phyloP scores from a whole-genome alignment of 257 asterid genomes.

The Solanum appendiculatum region DNA sequence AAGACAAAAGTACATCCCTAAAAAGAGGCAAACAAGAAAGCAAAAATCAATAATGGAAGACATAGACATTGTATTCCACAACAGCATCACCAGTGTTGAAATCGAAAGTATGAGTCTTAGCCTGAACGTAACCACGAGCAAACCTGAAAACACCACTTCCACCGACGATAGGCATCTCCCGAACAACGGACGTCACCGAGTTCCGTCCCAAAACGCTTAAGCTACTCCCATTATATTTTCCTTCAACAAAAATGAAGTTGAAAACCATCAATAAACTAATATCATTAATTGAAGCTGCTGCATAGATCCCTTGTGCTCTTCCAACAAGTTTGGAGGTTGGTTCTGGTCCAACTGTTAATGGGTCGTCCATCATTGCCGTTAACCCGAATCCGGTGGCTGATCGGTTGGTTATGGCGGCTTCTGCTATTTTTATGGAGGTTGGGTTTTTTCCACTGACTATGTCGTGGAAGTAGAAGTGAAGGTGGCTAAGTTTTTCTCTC shows the following conservation, averaged over 20 bases:
- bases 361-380: background rate
- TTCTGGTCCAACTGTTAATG: background rate
- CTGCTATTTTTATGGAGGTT: background rate
- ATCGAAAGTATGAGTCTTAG: background rate
- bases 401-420: background rate
- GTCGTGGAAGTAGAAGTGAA: background rate
- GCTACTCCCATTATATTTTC: background rate
- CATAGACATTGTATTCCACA: background rate
- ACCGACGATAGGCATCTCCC: background rate
- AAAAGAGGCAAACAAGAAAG: too few species aligned
- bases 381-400: background rate
- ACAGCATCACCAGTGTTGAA: background rate
- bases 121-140: background rate
- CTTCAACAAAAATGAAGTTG: background rate
- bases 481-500: background rate
- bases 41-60: background rate
- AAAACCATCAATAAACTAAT: background rate
- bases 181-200: background rate
- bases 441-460: background rate
- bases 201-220: background rate
- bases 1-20: background rate
- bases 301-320: background rate
- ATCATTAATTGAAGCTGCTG: background rate
- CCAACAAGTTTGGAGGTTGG: background rate
- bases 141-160: background rate